Evolutionary conservation across 495 filamentous ascomycete species (phyloP).

Genomic region (Annulohypoxylon stygium): DNA sequence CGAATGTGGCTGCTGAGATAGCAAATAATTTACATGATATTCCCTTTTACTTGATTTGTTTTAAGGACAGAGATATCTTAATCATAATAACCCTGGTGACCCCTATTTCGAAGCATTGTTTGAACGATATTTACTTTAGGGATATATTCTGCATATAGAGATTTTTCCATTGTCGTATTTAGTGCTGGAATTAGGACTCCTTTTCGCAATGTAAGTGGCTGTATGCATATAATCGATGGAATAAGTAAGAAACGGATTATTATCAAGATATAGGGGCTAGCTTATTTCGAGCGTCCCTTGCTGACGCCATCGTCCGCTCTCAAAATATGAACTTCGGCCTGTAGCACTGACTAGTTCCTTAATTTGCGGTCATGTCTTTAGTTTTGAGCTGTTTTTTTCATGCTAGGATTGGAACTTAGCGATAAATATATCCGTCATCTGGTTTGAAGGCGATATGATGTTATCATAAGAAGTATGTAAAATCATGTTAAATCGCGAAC

Average conservation of each 20-base stretch:
- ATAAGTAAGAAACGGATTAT: background rate
- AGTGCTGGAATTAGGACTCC: background rate
- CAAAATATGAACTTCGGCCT: background rate
- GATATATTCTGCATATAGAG: background rate
- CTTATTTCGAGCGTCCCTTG: background rate
- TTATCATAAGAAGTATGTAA: background rate
- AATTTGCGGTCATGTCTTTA: background rate
- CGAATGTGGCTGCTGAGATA: background rate
- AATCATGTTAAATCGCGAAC: background rate
- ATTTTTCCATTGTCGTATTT: background rate
- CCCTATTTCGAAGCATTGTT: background rate
- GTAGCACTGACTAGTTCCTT: background rate
- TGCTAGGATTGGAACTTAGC: background rate
- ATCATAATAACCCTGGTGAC: background rate
- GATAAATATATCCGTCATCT: background rate
- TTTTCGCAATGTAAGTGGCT: background rate
- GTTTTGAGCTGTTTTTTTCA: background rate
- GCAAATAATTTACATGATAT: background rate
- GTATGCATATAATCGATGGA: background rate
- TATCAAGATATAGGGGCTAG: background rate
- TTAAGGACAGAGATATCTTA: background rate
- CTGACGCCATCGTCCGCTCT: constrained; percentile 4
- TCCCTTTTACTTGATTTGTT: background rate
- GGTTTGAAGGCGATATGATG: background rate
- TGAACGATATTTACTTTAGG: background rate